A percentile compares a stretch with the other conserved stretches of the same genome.
Conservation (phyloP, 1,284 basidiomycete genomes). For the Wallemia hederae region DNA sequence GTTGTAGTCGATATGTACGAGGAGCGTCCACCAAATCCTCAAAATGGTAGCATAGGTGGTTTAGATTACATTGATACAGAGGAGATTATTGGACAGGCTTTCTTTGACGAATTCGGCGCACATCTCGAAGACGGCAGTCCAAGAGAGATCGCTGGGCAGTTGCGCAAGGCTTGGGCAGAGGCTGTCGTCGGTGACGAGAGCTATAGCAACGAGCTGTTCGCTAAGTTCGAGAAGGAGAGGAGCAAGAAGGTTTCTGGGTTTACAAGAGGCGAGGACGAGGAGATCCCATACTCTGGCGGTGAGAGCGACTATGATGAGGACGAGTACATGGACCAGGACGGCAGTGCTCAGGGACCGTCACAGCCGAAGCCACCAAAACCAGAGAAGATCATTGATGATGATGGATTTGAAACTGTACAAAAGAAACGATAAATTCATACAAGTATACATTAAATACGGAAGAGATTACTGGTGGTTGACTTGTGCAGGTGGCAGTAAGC, state of each 20-base stretch:
- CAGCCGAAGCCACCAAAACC: not conserved
- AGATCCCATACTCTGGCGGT: slow-evolving; percentile 14
- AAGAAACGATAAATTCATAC: slow-evolving; percentile 2
- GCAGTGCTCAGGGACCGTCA: slow-evolving; percentile 1
- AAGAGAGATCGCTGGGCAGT: slow-evolving; percentile 33
- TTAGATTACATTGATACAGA: slow-evolving; percentile 48
- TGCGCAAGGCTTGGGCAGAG: slow-evolving; percentile 8
- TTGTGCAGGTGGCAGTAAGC: not conserved
- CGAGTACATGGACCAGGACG: slow-evolving; percentile 21
- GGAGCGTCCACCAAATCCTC: slow-evolving; percentile 6
- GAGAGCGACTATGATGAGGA: slow-evolving; percentile 25
- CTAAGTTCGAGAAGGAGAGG: slow-evolving; percentile 24
- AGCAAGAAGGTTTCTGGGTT: slow-evolving; percentile 26
- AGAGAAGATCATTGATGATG: not conserved
- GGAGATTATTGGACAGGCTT: slow-evolving; percentile 34
- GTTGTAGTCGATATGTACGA: slow-evolving; percentile 62
- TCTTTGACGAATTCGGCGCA: slow-evolving; percentile 58
- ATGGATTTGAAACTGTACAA: not conserved
- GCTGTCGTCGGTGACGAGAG: slow-evolving; percentile 2
- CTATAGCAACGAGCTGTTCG: slow-evolving; percentile 33
- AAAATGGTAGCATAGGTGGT: slow-evolving; percentile 8
- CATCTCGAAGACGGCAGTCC: slow-evolving; percentile 51
- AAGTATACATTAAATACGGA: slow-evolving; percentile 1
- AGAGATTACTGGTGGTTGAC: not conserved
- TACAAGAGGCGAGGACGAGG: slow-evolving; percentile 17